phyloP scores from a whole-genome alignment of 106 monocot species.

The Cymbidium sinense region DNA sequence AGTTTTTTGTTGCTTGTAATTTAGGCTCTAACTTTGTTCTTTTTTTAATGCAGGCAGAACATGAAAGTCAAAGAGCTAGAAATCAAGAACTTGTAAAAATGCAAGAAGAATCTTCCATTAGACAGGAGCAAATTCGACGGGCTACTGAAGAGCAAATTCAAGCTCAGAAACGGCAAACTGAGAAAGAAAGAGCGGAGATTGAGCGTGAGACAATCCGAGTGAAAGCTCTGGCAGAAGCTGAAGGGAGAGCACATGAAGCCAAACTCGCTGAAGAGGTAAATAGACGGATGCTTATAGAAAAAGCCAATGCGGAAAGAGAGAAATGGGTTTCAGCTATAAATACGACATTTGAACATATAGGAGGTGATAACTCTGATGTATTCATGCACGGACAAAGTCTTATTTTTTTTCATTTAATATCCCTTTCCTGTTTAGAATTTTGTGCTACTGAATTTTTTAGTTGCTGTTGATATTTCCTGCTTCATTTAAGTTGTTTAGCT shows the following conservation, averaged over 20 bases:
- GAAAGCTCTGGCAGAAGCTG: conserved; percentile 78
- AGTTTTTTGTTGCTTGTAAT: not conserved
- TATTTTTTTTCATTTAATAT: not conserved
- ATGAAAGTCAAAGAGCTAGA: conserved; percentile 85
- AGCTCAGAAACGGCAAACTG: conserved; percentile 77
- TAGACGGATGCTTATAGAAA: conserved; percentile 69
- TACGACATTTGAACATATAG: conserved; percentile 91
- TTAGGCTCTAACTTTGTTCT: not conserved
- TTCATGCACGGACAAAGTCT: not conserved
- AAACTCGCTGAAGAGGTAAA: conserved; percentile 87
- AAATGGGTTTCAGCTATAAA: conserved; percentile 95
- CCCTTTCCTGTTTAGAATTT: not conserved
- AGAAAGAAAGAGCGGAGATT: conserved; percentile 76
- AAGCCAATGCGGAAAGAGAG: conserved; percentile 89
- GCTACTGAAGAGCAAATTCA: conserved; percentile 93
- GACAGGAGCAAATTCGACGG: conserved; percentile 78
- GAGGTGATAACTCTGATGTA: conserved; percentile 42
- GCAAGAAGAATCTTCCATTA: conserved; percentile 92
- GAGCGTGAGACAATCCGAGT: conserved; percentile 77
- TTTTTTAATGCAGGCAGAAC: conserved; percentile 55
- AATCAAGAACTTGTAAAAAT: conserved; percentile 96
- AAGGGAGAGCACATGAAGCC: conserved; percentile 78
- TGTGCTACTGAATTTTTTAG: not conserved
- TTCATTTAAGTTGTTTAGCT: not conserved
- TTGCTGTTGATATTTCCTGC: not conserved